A percentile compares a stretch with the other conserved stretches of the same genome.
Conservation (phyloP, 176 grass and related monocot species). For the Pontederia crassipes region DNA sequence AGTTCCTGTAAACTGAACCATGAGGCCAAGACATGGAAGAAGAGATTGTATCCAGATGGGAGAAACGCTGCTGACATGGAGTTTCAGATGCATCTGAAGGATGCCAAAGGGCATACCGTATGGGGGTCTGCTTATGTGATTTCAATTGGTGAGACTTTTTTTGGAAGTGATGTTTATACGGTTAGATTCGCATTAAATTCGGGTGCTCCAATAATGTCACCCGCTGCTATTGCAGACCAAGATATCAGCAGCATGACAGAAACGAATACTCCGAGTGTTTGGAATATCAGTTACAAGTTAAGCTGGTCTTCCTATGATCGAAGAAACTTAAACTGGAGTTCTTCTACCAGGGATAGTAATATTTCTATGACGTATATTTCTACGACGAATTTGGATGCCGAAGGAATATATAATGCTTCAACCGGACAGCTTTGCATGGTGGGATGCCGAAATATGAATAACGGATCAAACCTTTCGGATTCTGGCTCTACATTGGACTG, state of each 20-base stretch:
- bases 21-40: no score
- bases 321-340: no score
- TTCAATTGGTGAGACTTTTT: not conserved
- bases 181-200: no score
- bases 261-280: not conserved
- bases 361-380: not conserved
- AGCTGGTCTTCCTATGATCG: not conserved
- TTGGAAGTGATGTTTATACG: not conserved
- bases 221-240: not conserved
- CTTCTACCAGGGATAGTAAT: no score
- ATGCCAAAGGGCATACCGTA: no score
- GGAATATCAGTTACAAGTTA: conserved; percentile 1
- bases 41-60: not conserved
- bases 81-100: no score
- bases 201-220: no score
- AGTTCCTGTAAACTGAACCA: not conserved
- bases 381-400: conserved; percentile 22
- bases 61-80: no score
- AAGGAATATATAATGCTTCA: conserved; percentile 50
- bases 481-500: conserved; percentile 27
- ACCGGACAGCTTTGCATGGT: conserved; percentile 37
- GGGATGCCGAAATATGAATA: conserved; percentile 25
- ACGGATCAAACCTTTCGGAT: not conserved
- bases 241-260: not conserved
- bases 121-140: not conserved